Base-by-base conservation (phyloP, 768 basidiomycete species). In the Rhodosporidiobolus odoratus region DNA sequence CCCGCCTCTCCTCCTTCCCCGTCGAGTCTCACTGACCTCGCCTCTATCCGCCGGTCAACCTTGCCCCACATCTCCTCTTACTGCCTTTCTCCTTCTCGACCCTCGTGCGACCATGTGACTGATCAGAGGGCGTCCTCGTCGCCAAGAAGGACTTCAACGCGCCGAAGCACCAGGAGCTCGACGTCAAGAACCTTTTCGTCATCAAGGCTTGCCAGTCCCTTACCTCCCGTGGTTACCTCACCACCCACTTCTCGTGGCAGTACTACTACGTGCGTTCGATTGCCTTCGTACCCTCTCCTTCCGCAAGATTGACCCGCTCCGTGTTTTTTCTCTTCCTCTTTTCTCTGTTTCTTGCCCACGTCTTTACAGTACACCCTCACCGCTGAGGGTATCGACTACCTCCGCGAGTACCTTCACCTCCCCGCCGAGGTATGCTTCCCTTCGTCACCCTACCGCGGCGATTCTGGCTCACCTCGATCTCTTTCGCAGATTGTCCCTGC, bases 231-330 rank as follows among this genome's bases (percentile, higher is more conserved):
- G 94, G 95, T 66, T 87, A 84, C 81, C 92, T 98, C 84, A 97
- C 97, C 87, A 99, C 96, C 76, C 95, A 92, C 80, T 98, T 98
- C 85, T 92, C 90, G 58, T 99, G 96, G 96, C 93, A 97, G 79
- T 96, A 87, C 85, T 99, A 96, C 83, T 99, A 98, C 82, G 73
- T 74, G 32, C 38, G 69, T 58, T 23, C 15, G 3, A 2, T 27
- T 13, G 23, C n/a, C 21, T 35, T 13, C 1, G 9, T 25, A 32
- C 6, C 34, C 41, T 32, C 3, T 32, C 10, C n/a, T 27, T n/a
- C 21, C 10, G 48, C 48, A n/a, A 17, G 32, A 52, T 32, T 54
- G 56, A 57, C 56, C 37, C 37, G 52, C 52, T 27, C 52, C 19
- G 19, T 27, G 4, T 54, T 34, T 17, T 3, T n/a, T 25, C 35